Base-by-base conservation (phyloP, 192 early-diverging fungal genomes). In the Gonapodya prolifera region DNA sequence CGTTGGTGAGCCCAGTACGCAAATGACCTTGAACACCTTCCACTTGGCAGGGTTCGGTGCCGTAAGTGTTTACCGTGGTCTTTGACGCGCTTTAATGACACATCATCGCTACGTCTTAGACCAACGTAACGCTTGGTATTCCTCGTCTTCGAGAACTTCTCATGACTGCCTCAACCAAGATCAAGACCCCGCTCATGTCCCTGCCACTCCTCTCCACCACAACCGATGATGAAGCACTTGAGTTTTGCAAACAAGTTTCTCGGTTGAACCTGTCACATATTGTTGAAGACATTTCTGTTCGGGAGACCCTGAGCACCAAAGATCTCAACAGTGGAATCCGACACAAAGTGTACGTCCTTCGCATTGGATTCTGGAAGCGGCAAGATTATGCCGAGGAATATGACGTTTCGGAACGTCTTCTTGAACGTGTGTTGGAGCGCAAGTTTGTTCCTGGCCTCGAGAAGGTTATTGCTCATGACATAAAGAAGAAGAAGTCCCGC, bases 21-120 rank as follows among this genome's bases (percentile, higher is more conserved):
- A 99, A 82, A 99, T 99, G 98, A 99, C 98, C 36, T 88, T 99
- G 34, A 99, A 99, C 86, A 99, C 98, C 75, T 99, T 99, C 93
- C 98, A 99, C 87, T 94, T 98, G 85, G 94, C 94, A 69, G 94
- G 94, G 34, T 94, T 92, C 77, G 96, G 96, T 84, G 96, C 95
- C 78, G 81, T 81, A 30, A 81, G 81, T 81, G 69, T 16, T 30
- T 30, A 61, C 23, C 45, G 45, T 23, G 23, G 45, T 61, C 45
- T 78, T 8, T n/a, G 30, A 31, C 69, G 61, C 13, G 34, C 32
- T 2, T 79, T 30, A 34, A 8, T 36, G 17, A 32, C 28, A 28
- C 2, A 75, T 29, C 2, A 70, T 80, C 23, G 17, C 35, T 13
- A 34, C n/a, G 17, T 73, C 34, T 1, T 32, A 81, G 80, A 95